phyloP scores from a whole-genome alignment of 2,329 filamentous ascomycete species.

The Exophiala calicioides region DNA sequence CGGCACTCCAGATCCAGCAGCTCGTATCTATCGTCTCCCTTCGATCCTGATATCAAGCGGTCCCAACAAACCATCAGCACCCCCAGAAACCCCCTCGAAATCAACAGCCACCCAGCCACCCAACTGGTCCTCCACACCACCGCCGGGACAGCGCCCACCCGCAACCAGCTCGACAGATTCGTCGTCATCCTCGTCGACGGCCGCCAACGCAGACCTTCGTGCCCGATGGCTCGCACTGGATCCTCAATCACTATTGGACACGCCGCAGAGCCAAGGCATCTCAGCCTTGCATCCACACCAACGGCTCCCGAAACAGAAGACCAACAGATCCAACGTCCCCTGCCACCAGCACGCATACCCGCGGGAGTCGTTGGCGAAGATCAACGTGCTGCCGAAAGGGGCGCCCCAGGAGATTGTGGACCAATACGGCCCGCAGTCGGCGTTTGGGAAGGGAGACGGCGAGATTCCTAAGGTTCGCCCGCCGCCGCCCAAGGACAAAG shows the following conservation, averaged over 20 bases:
- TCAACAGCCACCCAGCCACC: slow-evolving; percentile 5
- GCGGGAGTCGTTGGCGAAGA: slow-evolving; percentile 22
- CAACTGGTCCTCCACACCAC: slow-evolving; percentile 18
- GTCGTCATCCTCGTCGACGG: slow-evolving; percentile 4
- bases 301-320: slow-evolving; percentile 14
- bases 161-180: slow-evolving; percentile 10
- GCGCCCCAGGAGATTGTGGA: slow-evolving; percentile 28
- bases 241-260: too few species aligned
- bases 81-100: neutral
- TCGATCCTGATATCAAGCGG: slow-evolving; percentile 24
- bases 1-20: slow-evolving; percentile 70
- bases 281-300: too few species aligned
- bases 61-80: neutral
- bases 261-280: too few species aligned
- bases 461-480: slow-evolving; percentile 22
- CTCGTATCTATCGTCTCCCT: slow-evolving; percentile 85
- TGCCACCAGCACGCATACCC: slow-evolving; percentile 18
- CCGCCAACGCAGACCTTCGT: slow-evolving; percentile 53
- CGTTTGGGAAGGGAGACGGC: slow-evolving; percentile 23
- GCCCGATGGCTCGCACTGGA: slow-evolving; percentile 69
- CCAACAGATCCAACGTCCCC: slow-evolving; percentile 21
- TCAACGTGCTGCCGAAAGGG: slow-evolving; percentile 29
- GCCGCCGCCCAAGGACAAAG: slow-evolving; percentile 4
- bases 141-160: slow-evolving; percentile 10
- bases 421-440: slow-evolving; percentile 24